A percentile compares a stretch with the other conserved stretches of the same genome.
These are phyloP conservation scores for Echinochloa phyllopogon DNA, from an alignment of 176 grass and related monocot species.

Conservation along the genomic window DNA sequence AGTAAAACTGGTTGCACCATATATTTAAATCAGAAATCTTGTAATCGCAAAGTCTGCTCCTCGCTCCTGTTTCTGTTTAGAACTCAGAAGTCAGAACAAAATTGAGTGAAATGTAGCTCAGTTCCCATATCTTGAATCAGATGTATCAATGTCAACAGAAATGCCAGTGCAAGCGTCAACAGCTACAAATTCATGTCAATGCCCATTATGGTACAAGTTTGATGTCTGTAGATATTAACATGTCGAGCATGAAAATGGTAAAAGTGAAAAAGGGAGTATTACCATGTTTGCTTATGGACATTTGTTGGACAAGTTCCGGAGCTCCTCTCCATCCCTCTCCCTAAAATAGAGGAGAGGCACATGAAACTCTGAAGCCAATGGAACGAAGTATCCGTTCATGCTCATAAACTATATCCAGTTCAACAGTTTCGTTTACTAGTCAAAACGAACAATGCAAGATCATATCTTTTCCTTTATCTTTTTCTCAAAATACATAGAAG, in stretches of 20 bases:
- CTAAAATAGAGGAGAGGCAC: neutral
- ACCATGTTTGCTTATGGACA: neutral
- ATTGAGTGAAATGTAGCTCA: neutral
- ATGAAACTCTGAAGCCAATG: neutral
- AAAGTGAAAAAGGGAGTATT: neutral
- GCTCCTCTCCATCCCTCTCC: neutral
- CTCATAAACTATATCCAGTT: neutral
- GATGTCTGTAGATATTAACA: neutral
- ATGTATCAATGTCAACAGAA: neutral
- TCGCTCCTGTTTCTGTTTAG: neutral
- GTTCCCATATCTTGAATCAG: constrained; percentile 15
- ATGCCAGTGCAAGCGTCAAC: no score
- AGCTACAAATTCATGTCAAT: neutral
- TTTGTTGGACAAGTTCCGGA: neutral
- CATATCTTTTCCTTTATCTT: neutral
- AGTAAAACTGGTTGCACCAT: constrained; percentile 26
- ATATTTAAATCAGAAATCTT: constrained; percentile 21
- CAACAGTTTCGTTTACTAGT: constrained; percentile 15
- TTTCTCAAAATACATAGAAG: neutral
- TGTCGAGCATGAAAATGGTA: no score
- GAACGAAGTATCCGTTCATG: neutral
- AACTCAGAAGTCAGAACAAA: neutral
- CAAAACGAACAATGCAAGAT: neutral
- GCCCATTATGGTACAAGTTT: neutral
- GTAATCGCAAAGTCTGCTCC: neutral